These are phyloP conservation scores for Ceratocystis smalleyi DNA, from an alignment of 2,329 filamentous ascomycete species.

Conservation along the genomic window DNA sequence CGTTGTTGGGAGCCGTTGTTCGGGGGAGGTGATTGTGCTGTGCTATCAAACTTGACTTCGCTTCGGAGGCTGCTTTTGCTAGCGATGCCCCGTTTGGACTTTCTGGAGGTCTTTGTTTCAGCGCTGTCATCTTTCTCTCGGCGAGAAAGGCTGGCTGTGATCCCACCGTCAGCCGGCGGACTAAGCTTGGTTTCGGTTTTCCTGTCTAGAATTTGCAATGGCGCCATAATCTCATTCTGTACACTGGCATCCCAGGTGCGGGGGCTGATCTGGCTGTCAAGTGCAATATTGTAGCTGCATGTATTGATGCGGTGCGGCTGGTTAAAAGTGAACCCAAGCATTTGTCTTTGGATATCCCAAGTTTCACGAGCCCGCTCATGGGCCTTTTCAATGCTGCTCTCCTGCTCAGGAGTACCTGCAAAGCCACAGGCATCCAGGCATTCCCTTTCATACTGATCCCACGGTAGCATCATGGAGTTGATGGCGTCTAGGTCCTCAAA, in stretches of 20 bases:
- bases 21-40: background rate
- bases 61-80: background rate
- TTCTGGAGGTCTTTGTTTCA: background rate
- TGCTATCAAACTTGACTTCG: background rate
- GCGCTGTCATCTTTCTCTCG: background rate
- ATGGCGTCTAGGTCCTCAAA: background rate
- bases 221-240: background rate
- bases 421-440: background rate
- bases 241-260: background rate
- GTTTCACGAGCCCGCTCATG: background rate
- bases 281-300: too few relatives aligned
- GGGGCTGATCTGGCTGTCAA: background rate
- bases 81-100: background rate
- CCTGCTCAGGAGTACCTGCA: background rate
- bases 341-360: background rate
- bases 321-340: background rate
- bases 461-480: background rate
- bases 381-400: background rate
- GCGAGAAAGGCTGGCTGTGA: background rate
- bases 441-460: conserved; percentile 5
- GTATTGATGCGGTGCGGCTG: background rate
- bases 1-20: background rate
- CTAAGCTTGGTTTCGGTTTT: background rate
- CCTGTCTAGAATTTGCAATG: background rate
- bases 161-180: background rate